phyloP scores from a whole-genome alignment of 2,329 filamentous ascomycete genomes.

The Periconia sp. region DNA sequence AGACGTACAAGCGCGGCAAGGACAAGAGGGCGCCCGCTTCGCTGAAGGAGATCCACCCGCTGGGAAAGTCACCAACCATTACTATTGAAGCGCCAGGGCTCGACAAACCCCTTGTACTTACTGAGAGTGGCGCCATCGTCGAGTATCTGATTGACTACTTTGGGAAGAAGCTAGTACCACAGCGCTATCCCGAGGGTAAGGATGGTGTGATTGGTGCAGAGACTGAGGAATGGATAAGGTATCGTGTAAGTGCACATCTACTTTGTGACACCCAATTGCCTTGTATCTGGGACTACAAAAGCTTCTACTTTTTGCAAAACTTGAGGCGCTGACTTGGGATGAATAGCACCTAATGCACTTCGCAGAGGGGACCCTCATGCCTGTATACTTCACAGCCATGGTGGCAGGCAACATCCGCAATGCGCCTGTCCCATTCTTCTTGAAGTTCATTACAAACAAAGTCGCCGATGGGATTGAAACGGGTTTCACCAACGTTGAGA shows the following conservation, averaged over 20 bases:
- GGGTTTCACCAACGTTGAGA: constrained; percentile 51
- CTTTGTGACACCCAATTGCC: neutral
- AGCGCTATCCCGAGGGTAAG: constrained; percentile 58
- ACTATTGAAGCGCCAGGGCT: constrained; percentile 61
- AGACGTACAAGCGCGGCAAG: constrained; percentile 73
- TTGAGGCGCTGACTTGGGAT: constrained; percentile 38
- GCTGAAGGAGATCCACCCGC: constrained; percentile 77
- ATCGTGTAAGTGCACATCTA: constrained; percentile 47
- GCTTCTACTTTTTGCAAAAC: no score
- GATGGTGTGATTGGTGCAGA: constrained; percentile 63
- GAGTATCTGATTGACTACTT: constrained; percentile 81
- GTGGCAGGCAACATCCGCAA: constrained; percentile 61
- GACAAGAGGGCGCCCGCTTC: constrained; percentile 75
- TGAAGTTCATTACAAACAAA: constrained; percentile 66
- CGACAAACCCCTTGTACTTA: constrained; percentile 66
- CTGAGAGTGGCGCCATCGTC: constrained; percentile 80
- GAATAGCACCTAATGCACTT: constrained; percentile 71
- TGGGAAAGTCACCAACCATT: constrained; percentile 87
- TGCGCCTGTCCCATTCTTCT: constrained; percentile 69
- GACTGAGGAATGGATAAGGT: constrained; percentile 65
- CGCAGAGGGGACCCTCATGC: constrained; percentile 83
- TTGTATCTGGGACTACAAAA: no score
- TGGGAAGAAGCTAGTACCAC: constrained; percentile 58
- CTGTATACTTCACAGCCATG: constrained; percentile 68
- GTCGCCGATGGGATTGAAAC: constrained; percentile 58